Percentiles rank a stretch among this genome's conserved stretches.
Evolutionary conservation across 306 rosid species (phyloP).

Genomic region (Hippophae gyantsensis): DNA sequence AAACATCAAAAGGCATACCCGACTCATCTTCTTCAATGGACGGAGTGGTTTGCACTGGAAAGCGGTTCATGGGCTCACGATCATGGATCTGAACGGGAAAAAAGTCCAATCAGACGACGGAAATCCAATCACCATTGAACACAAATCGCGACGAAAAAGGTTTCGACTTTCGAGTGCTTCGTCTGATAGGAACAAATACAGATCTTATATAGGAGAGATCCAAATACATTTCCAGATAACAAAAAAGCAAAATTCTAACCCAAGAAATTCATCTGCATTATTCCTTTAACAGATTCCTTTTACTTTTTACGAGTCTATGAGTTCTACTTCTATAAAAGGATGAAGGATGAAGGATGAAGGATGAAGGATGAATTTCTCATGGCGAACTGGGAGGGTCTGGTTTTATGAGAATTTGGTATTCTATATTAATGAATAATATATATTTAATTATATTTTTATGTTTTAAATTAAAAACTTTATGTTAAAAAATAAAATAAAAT

Average conservation of each 20-base stretch:
- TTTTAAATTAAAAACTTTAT: too few relatives aligned
- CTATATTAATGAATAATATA: too few relatives aligned
- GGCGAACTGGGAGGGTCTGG: too few relatives aligned
- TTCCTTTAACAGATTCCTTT: neutral
- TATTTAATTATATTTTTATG: too few relatives aligned
- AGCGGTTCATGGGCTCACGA: conserved; percentile 72
- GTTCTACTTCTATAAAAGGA: too few relatives aligned
- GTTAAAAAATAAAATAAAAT: too few relatives aligned
- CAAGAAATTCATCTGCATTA: conserved; percentile 20
- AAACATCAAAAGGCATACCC: too few relatives aligned
- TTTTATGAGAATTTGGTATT: too few relatives aligned
- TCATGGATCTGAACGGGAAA: conserved; percentile 65
- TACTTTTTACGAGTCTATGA: neutral
- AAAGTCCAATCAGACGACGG: conserved; percentile 10
- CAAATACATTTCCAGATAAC: conserved; percentile 2
- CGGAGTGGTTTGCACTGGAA: conserved; percentile 43
- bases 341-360: too few relatives aligned
- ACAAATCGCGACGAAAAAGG: conserved; percentile 10
- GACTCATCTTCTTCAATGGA: conserved; percentile 40
- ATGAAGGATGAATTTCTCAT: too few relatives aligned
- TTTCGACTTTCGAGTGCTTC: neutral
- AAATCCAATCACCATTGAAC: conserved; percentile 11
- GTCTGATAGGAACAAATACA: neutral
- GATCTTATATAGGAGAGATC: neutral
- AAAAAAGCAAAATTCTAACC: conserved; percentile 34